These are phyloP conservation scores for Syncephalastrum contaminatum DNA, from an alignment of 371 early-diverging fungal species.

Conservation along the genomic window DNA sequence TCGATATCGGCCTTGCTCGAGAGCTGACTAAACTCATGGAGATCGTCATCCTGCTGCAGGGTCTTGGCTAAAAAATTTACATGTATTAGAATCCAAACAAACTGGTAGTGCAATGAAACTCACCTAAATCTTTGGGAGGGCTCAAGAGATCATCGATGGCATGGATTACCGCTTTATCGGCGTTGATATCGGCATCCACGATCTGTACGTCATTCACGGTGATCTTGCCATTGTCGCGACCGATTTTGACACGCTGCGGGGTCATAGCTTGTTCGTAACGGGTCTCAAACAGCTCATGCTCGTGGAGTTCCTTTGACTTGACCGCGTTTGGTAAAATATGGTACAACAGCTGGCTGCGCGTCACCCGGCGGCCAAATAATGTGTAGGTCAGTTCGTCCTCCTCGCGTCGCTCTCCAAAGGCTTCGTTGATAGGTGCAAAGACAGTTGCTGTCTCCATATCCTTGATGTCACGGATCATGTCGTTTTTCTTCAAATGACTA, in stretches of 20 bases:
- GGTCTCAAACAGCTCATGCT: slow-evolving; percentile 48
- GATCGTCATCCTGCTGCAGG: slow-evolving; percentile 22
- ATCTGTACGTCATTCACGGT: slow-evolving; percentile 28
- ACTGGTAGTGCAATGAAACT: background rate
- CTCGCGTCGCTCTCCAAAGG: slow-evolving; percentile 31
- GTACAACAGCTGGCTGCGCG: slow-evolving; percentile 34
- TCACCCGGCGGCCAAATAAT: slow-evolving; percentile 33
- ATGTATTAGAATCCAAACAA: background rate
- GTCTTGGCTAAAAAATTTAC: slow-evolving; percentile 25
- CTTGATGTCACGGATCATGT: slow-evolving; percentile 21
- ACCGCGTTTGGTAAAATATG: slow-evolving; percentile 35
- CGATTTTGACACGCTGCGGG: slow-evolving; percentile 35
- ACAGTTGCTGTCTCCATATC: slow-evolving; percentile 38
- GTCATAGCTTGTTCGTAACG: slow-evolving; percentile 31
- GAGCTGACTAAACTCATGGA: slow-evolving; percentile 24
- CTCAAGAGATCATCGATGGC: slow-evolving; percentile 31
- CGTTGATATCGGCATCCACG: slow-evolving; percentile 24
- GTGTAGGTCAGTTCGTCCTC: slow-evolving; percentile 20
- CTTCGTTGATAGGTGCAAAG: slow-evolving; percentile 58
- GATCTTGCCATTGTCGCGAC: slow-evolving; percentile 20
- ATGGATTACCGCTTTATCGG: slow-evolving; percentile 43
- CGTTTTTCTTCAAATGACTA: slow-evolving; percentile 22
- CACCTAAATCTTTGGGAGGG: slow-evolving; percentile 36
- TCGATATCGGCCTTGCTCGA: slow-evolving; percentile 25
- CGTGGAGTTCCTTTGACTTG: slow-evolving; percentile 30